These are phyloP conservation scores for Emmonsiellopsis sp. DNA, from an alignment of 2,329 filamentous ascomycete species.

Conservation along the genomic window DNA sequence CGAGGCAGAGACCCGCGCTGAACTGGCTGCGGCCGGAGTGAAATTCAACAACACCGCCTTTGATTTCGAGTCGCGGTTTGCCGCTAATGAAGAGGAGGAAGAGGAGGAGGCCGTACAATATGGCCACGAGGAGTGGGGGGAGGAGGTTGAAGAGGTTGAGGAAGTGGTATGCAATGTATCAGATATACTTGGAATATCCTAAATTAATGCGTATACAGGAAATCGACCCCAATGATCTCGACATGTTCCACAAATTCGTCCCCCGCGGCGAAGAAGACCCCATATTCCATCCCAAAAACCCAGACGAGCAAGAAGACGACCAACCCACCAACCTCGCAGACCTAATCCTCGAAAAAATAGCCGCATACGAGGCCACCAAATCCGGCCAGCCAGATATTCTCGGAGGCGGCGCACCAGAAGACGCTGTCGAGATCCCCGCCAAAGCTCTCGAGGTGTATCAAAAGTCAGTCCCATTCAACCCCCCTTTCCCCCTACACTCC, in stretches of 20 bases:
- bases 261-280: conserved; percentile 64
- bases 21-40: conserved; percentile 24
- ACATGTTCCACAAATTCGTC: conserved; percentile 85
- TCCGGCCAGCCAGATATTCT: conserved; percentile 34
- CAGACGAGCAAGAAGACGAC: conserved; percentile 36
- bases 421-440: conserved; percentile 75
- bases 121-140: conserved; percentile 58
- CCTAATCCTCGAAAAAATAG: conserved; percentile 89
- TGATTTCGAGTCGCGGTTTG: conserved; percentile 68
- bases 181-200: background rate
- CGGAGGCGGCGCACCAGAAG: conserved; percentile 56
- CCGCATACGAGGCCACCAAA: conserved; percentile 70
- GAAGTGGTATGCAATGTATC: conserved; percentile 27
- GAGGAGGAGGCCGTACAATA: conserved; percentile 46
- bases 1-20: conserved; percentile 38
- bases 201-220: conserved; percentile 43
- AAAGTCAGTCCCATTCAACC: conserved; percentile 48
- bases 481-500: conserved; percentile 1
- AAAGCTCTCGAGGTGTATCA: conserved; percentile 93
- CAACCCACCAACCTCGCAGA: conserved; percentile 76
- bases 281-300: conserved; percentile 53
- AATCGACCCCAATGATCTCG: conserved; percentile 79
- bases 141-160: conserved; percentile 61
- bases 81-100: conserved; percentile 43
- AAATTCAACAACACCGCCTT: conserved; percentile 50